Evolutionary conservation across 148 eudicot genomes (phyloP).

Genomic region (Vaccinium myrtillus): DNA sequence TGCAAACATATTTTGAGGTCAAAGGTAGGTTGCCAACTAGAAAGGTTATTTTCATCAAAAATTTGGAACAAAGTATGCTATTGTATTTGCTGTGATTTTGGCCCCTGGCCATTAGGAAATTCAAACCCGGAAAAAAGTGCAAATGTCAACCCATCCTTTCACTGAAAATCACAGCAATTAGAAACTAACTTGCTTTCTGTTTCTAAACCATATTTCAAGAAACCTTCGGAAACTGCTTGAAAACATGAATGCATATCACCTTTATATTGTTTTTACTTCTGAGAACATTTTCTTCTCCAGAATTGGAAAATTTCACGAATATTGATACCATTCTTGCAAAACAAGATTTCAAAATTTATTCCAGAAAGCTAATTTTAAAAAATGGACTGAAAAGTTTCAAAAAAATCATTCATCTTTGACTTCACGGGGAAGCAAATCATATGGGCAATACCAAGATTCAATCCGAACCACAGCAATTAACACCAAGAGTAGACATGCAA

Average conservation of each 20-base stretch:
- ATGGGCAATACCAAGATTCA: not conserved
- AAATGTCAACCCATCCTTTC: too few relatives aligned
- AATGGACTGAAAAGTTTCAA: not conserved
- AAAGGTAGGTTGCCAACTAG: not conserved
- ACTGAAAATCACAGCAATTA: too few relatives aligned
- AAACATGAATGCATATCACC: not conserved
- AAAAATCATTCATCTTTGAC: not conserved
- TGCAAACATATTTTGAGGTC: conserved; percentile 3
- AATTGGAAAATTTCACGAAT: not conserved
- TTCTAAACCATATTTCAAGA: too few relatives aligned
- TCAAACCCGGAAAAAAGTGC: too few relatives aligned
- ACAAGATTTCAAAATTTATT: not conserved
- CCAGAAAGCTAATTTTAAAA: not conserved
- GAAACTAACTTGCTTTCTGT: too few relatives aligned
- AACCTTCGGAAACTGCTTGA: not conserved
- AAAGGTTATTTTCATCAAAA: not conserved
- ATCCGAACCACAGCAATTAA: not conserved
- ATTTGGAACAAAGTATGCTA: not conserved
- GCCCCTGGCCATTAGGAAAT: too few relatives aligned
- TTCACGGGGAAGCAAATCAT: not conserved
- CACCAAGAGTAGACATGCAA: not conserved
- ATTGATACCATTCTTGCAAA: too few relatives aligned
- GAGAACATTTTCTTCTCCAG: not conserved
- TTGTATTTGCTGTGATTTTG: too few relatives aligned
- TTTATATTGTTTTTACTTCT: not conserved